phyloP scores from a whole-genome alignment of 2,329 filamentous ascomycete species.

The Cladosporium sp. region DNA sequence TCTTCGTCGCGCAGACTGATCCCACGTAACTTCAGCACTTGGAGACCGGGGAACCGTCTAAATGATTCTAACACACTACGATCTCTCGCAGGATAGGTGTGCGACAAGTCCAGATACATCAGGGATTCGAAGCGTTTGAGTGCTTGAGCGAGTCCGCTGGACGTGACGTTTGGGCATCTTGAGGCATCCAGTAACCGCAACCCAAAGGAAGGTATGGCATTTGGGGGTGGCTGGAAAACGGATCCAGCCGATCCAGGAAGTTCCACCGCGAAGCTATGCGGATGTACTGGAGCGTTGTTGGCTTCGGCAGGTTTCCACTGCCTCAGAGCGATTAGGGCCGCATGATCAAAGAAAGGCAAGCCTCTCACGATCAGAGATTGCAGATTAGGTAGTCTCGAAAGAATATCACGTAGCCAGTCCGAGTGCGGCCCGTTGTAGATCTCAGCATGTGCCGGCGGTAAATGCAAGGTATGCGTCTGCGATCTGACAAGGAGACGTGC shows the following conservation, averaged over 20 bases:
- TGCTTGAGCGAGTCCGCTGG: slow-evolving; percentile 46
- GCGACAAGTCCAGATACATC: slow-evolving; percentile 54
- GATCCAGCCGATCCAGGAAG: slow-evolving; percentile 29
- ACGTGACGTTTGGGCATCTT: slow-evolving; percentile 53
- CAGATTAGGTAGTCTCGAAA: slow-evolving; percentile 52
- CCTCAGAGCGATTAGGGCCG: slow-evolving; percentile 40
- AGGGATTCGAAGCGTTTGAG: slow-evolving; percentile 49
- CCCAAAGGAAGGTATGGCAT: slow-evolving; percentile 33
- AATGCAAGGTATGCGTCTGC: slow-evolving; percentile 55
- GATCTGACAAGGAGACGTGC: slow-evolving; percentile 48
- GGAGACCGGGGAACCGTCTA: slow-evolving; percentile 43
- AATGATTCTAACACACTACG: slow-evolving; percentile 42
- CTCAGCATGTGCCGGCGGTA: slow-evolving; percentile 55
- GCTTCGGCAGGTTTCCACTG: slow-evolving; percentile 27
- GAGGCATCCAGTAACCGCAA: slow-evolving; percentile 53
- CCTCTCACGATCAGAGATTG: slow-evolving; percentile 55
- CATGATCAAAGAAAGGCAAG: slow-evolving; percentile 57
- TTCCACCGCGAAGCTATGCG: slow-evolving; percentile 18
- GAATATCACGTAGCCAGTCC: slow-evolving; percentile 54
- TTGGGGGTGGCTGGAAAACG: slow-evolving; percentile 15
- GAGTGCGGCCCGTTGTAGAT: slow-evolving; percentile 54
- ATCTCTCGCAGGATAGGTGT: slow-evolving; percentile 29
- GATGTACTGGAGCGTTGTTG: slow-evolving; percentile 15
- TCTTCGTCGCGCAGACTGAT: slow-evolving; percentile 50
- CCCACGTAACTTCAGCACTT: slow-evolving; percentile 51